These are phyloP conservation scores for Leishmania turanica DNA, from an alignment of 208 protist species.

Conservation along the genomic window DNA sequence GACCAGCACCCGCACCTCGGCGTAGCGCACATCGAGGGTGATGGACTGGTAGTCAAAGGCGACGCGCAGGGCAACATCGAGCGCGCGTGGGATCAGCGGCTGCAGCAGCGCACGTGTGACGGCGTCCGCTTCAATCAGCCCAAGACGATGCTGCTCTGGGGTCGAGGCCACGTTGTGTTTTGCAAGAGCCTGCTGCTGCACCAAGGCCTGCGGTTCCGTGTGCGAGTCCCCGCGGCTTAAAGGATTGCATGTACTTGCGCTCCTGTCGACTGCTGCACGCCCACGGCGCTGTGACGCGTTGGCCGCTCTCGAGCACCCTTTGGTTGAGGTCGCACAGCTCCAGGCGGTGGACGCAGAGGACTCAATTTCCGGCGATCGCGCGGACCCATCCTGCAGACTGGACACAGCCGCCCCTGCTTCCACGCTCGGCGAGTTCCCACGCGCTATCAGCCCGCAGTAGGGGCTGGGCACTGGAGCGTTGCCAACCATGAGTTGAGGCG, in stretches of 20 bases:
- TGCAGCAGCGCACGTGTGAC: constrained; percentile 39
- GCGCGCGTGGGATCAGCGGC: constrained; percentile 45
- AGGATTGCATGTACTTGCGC: not conserved
- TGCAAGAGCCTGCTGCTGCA: not conserved
- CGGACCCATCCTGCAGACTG: not conserved
- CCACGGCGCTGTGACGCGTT: not conserved
- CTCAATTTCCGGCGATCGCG: not conserved
- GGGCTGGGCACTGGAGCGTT: not conserved
- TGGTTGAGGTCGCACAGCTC: not conserved
- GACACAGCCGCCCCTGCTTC: not conserved
- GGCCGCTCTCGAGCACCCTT: not conserved
- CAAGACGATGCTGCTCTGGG: not conserved
- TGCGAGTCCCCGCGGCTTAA: not conserved
- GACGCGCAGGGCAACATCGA: constrained; percentile 50
- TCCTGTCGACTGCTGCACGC: not conserved
- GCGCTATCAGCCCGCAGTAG: not conserved
- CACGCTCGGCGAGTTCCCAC: not conserved
- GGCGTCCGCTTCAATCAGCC: not conserved
- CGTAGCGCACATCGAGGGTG: constrained; percentile 65
- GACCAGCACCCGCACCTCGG: constrained; percentile 66
- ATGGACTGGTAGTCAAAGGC: constrained; percentile 69
- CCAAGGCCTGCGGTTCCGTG: not conserved
- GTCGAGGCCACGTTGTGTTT: not conserved
- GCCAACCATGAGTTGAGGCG: not conserved
- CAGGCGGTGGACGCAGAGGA: not conserved